These are phyloP conservation scores for Leccinum longicurvipes DNA, from an alignment of 768 basidiomycete genomes.

Conservation along the genomic window DNA sequence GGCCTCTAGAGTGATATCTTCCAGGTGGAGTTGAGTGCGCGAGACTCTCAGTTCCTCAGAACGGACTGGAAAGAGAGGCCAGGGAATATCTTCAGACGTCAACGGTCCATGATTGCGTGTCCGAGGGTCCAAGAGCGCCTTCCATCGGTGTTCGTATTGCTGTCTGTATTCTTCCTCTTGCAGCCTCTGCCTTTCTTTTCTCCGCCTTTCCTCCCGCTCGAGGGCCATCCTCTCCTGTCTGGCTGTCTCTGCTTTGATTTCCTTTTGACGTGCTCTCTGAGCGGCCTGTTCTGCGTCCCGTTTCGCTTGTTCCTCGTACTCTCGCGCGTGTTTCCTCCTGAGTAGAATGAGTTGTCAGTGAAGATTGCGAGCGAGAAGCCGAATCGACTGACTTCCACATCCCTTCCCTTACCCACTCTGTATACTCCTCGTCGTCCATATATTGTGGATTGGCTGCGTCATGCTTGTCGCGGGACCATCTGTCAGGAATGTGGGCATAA, in stretches of 20 bases:
- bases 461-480: constrained; percentile 53
- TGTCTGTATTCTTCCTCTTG: constrained; percentile 45
- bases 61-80: constrained; percentile 52
- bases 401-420: constrained; percentile 79
- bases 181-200: constrained; percentile 44
- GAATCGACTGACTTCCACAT: constrained; percentile 70
- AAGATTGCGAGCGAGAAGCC: not conserved
- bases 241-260: constrained; percentile 49
- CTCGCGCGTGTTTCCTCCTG: constrained; percentile 66
- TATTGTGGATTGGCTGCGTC: constrained; percentile 38
- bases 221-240: constrained; percentile 49
- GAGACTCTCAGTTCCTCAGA: constrained; percentile 15
- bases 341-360: constrained; percentile 1
- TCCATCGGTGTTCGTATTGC: constrained; percentile 60
- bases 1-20: constrained; percentile 53
- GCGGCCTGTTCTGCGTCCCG: constrained; percentile 52
- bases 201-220: constrained; percentile 49
- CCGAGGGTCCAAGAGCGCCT: constrained; percentile 38
- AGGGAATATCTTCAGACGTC: constrained; percentile 62
- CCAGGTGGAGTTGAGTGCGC: constrained; percentile 29
- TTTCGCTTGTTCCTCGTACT: constrained; percentile 60
- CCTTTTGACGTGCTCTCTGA: constrained; percentile 51
- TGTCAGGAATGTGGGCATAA: constrained; percentile 68
- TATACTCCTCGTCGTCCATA: constrained; percentile 87
- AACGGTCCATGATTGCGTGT: constrained; percentile 31